Conservation (phyloP, 495 filamentous ascomycete species). For the Neurospora hispaniola region DNA sequence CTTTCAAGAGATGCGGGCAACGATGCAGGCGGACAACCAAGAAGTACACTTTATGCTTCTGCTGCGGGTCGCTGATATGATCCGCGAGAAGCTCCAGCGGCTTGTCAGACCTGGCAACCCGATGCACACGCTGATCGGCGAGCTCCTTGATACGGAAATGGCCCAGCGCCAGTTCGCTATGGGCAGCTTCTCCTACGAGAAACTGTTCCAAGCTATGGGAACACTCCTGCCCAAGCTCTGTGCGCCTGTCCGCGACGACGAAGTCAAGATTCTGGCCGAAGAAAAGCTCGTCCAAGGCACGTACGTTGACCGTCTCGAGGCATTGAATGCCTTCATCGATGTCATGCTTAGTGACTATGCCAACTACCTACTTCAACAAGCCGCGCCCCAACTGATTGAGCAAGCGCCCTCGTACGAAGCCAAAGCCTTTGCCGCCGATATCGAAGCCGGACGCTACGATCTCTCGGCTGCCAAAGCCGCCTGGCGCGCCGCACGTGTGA, state of each 20-base stretch:
- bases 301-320: slow-evolving; percentile 73
- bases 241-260: slow-evolving; percentile 77
- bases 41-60: slow-evolving; percentile 56
- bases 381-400: slow-evolving; percentile 70
- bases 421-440: slow-evolving; percentile 57
- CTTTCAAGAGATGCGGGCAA: slow-evolving; percentile 65
- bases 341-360: slow-evolving; percentile 89
- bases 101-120: slow-evolving; percentile 70
- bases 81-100: slow-evolving; percentile 71
- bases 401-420: slow-evolving; percentile 75
- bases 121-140: slow-evolving; percentile 73
- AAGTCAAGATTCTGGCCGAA: slow-evolving; percentile 68
- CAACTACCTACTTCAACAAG: slow-evolving; percentile 79
- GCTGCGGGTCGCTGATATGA: slow-evolving; percentile 73
- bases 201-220: slow-evolving; percentile 85
- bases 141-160: slow-evolving; percentile 70
- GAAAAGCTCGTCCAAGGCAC: slow-evolving; percentile 58
- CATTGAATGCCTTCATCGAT: slow-evolving; percentile 78
- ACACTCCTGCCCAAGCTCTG: slow-evolving; percentile 86
- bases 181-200: slow-evolving; percentile 85
- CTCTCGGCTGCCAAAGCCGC: slow-evolving; percentile 58
- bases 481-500: slow-evolving; percentile 59
- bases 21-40: slow-evolving; percentile 59
- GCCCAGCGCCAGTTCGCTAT: slow-evolving; percentile 65
- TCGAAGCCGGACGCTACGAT: slow-evolving; percentile 47